These are phyloP conservation scores for Aquilaria agallochum DNA, from an alignment of 441 rosid genomes.

Conservation along the genomic window DNA sequence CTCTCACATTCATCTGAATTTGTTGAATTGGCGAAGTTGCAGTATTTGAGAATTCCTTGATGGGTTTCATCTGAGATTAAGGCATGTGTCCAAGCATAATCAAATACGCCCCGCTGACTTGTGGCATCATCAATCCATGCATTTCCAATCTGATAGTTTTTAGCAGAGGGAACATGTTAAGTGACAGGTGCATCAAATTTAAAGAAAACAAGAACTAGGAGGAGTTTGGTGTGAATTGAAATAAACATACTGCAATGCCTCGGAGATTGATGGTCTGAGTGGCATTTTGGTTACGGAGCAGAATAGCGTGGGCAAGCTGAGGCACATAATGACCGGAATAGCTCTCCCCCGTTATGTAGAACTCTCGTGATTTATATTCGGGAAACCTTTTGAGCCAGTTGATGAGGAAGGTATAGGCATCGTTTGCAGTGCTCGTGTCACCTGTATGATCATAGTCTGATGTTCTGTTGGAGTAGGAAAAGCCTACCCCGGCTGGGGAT, in stretches of 20 bases:
- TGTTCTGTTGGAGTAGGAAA: slow-evolving; percentile 29
- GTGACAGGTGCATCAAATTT: too few species aligned
- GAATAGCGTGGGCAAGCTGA: slow-evolving; percentile 28
- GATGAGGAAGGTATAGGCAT: slow-evolving; percentile 23
- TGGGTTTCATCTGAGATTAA: slow-evolving; percentile 29
- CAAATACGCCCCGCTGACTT: slow-evolving; percentile 5
- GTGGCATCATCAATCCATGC: slow-evolving; percentile 25
- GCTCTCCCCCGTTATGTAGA: slow-evolving; percentile 34
- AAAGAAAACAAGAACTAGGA: too few species aligned
- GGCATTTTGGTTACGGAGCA: slow-evolving; percentile 14
- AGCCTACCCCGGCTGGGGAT: slow-evolving; percentile 39
- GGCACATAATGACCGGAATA: slow-evolving; percentile 36
- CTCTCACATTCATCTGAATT: neutral
- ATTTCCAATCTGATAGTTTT: slow-evolving; percentile 29
- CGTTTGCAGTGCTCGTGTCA: slow-evolving; percentile 19
- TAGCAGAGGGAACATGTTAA: too few species aligned
- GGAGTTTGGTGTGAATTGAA: neutral
- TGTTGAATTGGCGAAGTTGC: slow-evolving; percentile 14
- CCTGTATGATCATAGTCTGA: slow-evolving; percentile 20
- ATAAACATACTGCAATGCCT: slow-evolving; percentile 25
- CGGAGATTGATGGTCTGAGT: slow-evolving; percentile 23
- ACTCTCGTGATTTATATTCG: slow-evolving; percentile 29
- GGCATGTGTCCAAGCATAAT: slow-evolving; percentile 27
- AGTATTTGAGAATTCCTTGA: slow-evolving; percentile 15
- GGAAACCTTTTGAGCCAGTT: slow-evolving; percentile 42